Base-by-base conservation (phyloP, 768 basidiomycete genomes). In the Butyriboletus loyo region DNA sequence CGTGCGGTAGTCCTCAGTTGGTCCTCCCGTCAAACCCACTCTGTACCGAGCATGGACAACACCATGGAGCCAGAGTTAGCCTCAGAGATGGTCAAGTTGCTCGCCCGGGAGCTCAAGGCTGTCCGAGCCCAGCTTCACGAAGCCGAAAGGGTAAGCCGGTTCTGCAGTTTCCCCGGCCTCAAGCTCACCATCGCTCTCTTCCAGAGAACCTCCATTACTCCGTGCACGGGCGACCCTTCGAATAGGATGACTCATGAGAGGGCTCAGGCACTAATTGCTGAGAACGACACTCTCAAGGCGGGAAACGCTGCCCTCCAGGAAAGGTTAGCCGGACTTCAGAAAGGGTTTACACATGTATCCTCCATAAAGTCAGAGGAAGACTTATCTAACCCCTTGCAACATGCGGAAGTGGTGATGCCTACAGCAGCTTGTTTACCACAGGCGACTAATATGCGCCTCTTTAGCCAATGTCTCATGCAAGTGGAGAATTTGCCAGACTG, bases 31-130 rank as follows among this genome's bases (percentile, higher is more conserved):
- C n/a, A 28, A 42, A 19, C n/a, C 4, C 1, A 30, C 45, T 24
- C 30, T 32, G 15, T 2, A 46, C 11, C 45, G 4, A 22, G 13
- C 25, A 62, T 60, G 67, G 60, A 69, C 47, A 51, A 25, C 43
- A 42, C 31, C 27, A 57, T 58, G 55, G 68, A 70, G 38, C 52
- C 61, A 53, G 68, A 68, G 51, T 22, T 63, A 4, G 39, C 68
- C 31, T 11, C 48, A 14, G 68, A 67, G 10, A 39, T 59, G 62
- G 53, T 68, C 38, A 66, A 61, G 39, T 10, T 70, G 8, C 35
- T 68, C 21, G 62, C 14, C 5, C 57, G 66, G 32, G 55, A 69
- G 39, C 60, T 69, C 48, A 70, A 64, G 36, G 19, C 27, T 2
- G 55, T 53, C 27, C 55, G 65, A 40, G 52, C 52, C 32, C 57